Evolutionary conservation across 2,329 filamentous ascomycete species (phyloP), one percentile per base, ranked within the genome.

Genomic region (Trichophyton equinum): DNA sequence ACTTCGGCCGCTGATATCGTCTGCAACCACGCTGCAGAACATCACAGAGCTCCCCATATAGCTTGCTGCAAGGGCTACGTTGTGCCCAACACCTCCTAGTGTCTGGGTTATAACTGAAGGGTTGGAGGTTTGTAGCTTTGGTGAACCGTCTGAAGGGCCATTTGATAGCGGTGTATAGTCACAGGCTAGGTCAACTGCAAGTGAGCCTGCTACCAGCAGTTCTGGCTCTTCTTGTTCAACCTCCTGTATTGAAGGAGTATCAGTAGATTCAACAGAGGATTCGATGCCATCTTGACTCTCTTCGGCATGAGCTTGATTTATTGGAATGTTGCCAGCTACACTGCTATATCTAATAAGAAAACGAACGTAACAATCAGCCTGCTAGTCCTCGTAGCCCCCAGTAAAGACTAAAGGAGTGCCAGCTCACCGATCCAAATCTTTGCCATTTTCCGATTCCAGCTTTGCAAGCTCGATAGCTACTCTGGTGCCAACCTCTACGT

Each of bases 61-160:
- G 66, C 91, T 88, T 0, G 89, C 86, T 51, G 92, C 91, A 56
- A 90, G 81, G 15, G 94, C 90, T 51, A 97, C 89, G 68, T 97
- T 97, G 69, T 91, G 86, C 5, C 89, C 94, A 6, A 97, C 94
- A 5, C 94, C 94, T 11, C 94, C 94, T 6, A 96, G 82, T 0
- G 87, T 89, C 69, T 95, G 90, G 40, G 77, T 84, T 65, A 96
- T 95, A 13, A 79, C 77, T 6, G 91, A 85, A 57, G 89, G 89
- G 68, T 97, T 97, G 0, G 92, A 97, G 0, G 91, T 96, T 62
- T 91, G 82, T 42, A 85, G 77, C 59, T 70, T 66, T 63, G 71
- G 77, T 62, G 67, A 66, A 9, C 64, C 64, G 1, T 69, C 66
- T 11, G 63, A 63, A 1, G 69, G 63, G 38, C 75, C 71, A 27